Percentiles rank a stretch among this genome's conserved stretches.
Evolutionary conservation across 1,139 yeast genomes (phyloP).

Genomic region (Kodamaea derodonti): DNA sequence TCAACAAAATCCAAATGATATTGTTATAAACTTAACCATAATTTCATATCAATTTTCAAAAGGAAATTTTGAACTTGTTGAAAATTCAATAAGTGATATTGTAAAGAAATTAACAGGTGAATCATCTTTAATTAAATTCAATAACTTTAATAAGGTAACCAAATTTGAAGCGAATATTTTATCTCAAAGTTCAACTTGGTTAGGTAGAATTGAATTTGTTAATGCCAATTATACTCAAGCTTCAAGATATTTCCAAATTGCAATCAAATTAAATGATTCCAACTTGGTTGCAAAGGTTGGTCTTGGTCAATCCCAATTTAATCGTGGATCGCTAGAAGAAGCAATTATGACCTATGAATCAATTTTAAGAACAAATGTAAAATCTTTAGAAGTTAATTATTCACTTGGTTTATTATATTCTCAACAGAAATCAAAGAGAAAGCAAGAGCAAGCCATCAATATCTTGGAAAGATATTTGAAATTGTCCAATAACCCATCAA

Average conservation of each 20-base stretch:
- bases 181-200: constrained; percentile 85
- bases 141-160: constrained; percentile 20
- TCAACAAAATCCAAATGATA: constrained; percentile 25
- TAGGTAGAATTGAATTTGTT: constrained; percentile 71
- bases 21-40: constrained; percentile 42
- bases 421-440: constrained; percentile 33
- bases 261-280: constrained; percentile 59
- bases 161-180: constrained; percentile 37
- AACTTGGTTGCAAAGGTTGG: constrained; percentile 75
- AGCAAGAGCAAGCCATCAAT: constrained; percentile 52
- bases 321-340: constrained; percentile 73
- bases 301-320: constrained; percentile 78
- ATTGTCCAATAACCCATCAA: constrained; percentile 48
- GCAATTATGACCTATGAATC: constrained; percentile 83
- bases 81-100: constrained; percentile 50
- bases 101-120: constrained; percentile 25
- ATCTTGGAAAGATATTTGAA: constrained; percentile 70
- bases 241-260: constrained; percentile 67
- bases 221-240: constrained; percentile 61
- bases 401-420: constrained; percentile 74
- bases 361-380: constrained; percentile 62
- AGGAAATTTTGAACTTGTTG: constrained; percentile 54
- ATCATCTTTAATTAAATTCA: constrained; percentile 21
- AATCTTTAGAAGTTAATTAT: constrained; percentile 71
- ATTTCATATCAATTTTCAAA: constrained; percentile 59